Evolutionary conservation across 345 rosid genomes (phyloP), one percentile per base, ranked within the genome.

Genomic region (Brassica cretica): DNA sequence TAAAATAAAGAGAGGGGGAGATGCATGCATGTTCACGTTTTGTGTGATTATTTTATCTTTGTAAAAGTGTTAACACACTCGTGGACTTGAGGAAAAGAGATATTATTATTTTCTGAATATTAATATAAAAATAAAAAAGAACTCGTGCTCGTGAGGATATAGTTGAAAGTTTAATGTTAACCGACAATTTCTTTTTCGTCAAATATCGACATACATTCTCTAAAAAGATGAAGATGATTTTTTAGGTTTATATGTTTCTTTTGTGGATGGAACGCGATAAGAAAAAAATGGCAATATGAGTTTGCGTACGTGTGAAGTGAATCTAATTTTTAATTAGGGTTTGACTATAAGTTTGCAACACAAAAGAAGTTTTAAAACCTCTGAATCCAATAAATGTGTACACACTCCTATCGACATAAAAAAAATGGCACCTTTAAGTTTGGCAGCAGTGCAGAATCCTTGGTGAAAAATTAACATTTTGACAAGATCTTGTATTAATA

Each of bases 11-110:
- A 78, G 56, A 77, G 7, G 19, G 14, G 61, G 5, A 77, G 59
- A 58, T 70, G 79, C 65, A 70, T 77, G 76, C 76, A 71, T 71
- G 66, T 39, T 58, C 66, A 71, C 64, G 66, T 71, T 65, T 71
- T 63, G 27, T 53, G 5, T 29, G 39, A 32, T 77, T 32, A 53
- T 53, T 18, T 64, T 53, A 12, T 11, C 18, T 68, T 11, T 53
- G 4, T 46, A 27, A 33, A 69, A 73, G 24, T 2, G 21, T 51
- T 51, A 35, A 77, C 76, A 56, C 60, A 77, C 15, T 51, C 58
- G 9, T 25, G 76, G 59, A 64, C 56, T 49, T 24, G 41, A 49
- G 18, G 21, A 70, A 70, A 70, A 49, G 8, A 49, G 21, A 44
- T 15, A 61, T 15, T 46, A 29, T 5, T 68, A 3, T 60, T 49